Percentiles rank a stretch among this genome's conserved stretches.
Evolutionary conservation across 495 filamentous ascomycete genomes (phyloP).

Genomic region (Baudoinia panamericana): DNA sequence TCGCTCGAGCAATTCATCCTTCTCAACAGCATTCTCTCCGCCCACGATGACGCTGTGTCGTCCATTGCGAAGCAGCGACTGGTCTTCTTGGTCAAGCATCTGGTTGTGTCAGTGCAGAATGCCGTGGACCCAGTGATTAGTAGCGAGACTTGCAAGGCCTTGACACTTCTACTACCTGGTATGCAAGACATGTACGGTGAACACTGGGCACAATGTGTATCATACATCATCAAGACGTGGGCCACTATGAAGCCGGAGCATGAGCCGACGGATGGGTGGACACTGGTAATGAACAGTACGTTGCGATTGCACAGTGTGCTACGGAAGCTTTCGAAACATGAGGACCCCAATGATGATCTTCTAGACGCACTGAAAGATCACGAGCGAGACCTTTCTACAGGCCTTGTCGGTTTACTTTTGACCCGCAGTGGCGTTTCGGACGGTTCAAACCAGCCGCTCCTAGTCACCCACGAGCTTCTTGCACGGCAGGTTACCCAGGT

Average conservation of each 20-base stretch:
- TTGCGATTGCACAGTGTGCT: constrained; percentile 56
- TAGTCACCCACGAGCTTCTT: constrained; percentile 57
- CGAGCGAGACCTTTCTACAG: constrained; percentile 36
- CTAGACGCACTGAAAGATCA: constrained; percentile 53
- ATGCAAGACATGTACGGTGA: constrained; percentile 69
- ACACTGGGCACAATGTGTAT: constrained; percentile 62
- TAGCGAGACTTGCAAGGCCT: constrained; percentile 46
- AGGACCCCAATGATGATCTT: constrained; percentile 73
- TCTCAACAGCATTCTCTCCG: constrained; percentile 45
- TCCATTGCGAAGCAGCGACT: constrained; percentile 55
- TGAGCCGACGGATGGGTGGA: constrained; percentile 4
- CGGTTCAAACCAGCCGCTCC: constrained; percentile 39
- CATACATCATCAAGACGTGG: constrained; percentile 35
- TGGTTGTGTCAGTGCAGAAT: constrained; percentile 54
- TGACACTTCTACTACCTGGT: constrained; percentile 53
- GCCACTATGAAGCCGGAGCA: not conserved
- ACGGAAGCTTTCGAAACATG: constrained; percentile 33
- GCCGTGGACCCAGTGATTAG: constrained; percentile 34
- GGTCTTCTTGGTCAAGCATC: constrained; percentile 68
- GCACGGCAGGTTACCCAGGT: constrained; percentile 46
- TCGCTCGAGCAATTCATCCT: constrained; percentile 43
- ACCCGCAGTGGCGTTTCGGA: constrained; percentile 6
- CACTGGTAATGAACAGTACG: constrained; percentile 54
- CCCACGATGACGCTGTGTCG: constrained; percentile 35
- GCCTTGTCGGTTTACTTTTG: constrained; percentile 47